Evolutionary conservation across 2,329 filamentous ascomycete species (phyloP), one percentile per base, ranked within the genome.

Genomic region (Elsinoe perseae): DNA sequence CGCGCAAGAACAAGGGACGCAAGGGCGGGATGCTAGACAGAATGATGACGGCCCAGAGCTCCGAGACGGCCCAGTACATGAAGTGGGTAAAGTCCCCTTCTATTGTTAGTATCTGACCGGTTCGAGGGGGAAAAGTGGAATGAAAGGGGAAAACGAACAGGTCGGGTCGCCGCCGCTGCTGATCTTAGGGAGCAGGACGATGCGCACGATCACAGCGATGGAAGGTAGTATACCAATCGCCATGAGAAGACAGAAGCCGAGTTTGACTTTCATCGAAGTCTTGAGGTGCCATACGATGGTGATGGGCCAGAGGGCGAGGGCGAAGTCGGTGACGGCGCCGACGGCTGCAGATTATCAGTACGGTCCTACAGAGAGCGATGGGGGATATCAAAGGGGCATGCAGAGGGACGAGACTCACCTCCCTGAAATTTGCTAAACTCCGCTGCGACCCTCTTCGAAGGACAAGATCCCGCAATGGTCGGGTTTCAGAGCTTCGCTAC

Each of bases 51-150:
- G 46, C 46, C 46, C 46, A 50, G 9, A 50, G 46, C 46, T 50
- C 46, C 2, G 46, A 50, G 46, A 34, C 46, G 46, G 46, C 46
- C 46, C 46, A 50, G 46, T 32, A 50, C 46, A 50, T 32, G 46
- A 50, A 50, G 4, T 50, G 18, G 4, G 46, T 50, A 27, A 50
- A 50, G 46, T 50, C 46, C 12, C 14, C 46, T 50, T 8, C n/a
- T 2, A 14, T 14, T 30, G 16, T 50, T 4, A 50, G 46, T 18
- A 12, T 30, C 28, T 30, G 28, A 30, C 6, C 28, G 12, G 28
- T 5, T 5, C 6, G 28, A 12, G 12, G 5, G 12, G 28, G 28
- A 21, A 20, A 21, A 46, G 36, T 5, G 36, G 7, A 46, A 21
- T 18, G 42, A 32, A 8, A 30, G 46, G 4, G 16, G 16, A 8